Evolutionary conservation across 345 rosid genomes (phyloP), one percentile per base, ranked within the genome.

Genomic region (Rubroshorea leprosula): DNA sequence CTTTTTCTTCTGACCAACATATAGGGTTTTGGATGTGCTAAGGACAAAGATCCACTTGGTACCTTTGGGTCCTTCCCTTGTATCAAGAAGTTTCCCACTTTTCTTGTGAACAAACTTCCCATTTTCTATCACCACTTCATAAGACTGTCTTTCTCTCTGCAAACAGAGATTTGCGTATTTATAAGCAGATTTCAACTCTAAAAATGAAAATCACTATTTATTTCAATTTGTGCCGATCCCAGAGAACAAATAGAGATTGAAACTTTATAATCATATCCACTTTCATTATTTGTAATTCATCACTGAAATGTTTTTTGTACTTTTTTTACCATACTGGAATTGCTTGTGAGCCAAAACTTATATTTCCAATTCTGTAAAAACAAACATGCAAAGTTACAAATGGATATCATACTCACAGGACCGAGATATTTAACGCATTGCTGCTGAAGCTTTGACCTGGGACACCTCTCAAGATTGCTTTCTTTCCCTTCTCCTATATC

Each of bases 361-460:
- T 14, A 14, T 2, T 11, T 2, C 45, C 45, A 3, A 49, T 49
- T 4, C 6, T 0, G 31, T 27, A 27, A 8, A 27, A 27, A 27
- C 31, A 3, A 27, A 8, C 12, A 35, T 35, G 1, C 5, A 6
- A 11, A 31, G 20, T 27, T 23, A 58, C 45, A 23, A n/a, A 18
- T 26, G 38, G 38, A 51, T 51, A 43, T 9, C 12, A 59, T 65
- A 72, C 98, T 81, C 66, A 91, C 98, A 57, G 92, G 96, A 61
- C 90, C 98, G 21, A 91, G 98, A 69, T 91, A 91, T 76, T 87
- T 88, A 69, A 91, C 88, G 79, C 95, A 83, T 64, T 91, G 98
- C 23, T 84, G 96, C 25, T 78, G 87, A 68, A 91, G 95, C 78
- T 76, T 88, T 24, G 74, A 65, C 62, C 90, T 67, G 13, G 78